phyloP scores from a whole-genome alignment of 257 asterid genomes.

The Anisodus acutangulus region DNA sequence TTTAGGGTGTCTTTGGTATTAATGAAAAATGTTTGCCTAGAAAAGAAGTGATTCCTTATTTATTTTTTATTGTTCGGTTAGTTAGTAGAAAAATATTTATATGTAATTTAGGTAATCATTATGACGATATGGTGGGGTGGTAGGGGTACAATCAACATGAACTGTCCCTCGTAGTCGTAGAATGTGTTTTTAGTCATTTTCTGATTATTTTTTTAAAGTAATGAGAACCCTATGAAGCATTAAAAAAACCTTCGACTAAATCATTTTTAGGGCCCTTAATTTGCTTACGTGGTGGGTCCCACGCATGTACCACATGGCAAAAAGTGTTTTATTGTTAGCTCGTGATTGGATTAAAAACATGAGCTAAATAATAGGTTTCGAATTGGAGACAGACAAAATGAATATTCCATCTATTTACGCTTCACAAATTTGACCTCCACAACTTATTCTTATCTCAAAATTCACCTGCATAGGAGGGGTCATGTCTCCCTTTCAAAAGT shows the following conservation, averaged over 20 bases:
- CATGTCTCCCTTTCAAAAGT: slow-evolving; percentile 43
- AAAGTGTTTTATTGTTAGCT: slow-evolving; percentile 26
- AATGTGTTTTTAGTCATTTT: no score
- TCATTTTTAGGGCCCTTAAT: slow-evolving; percentile 27
- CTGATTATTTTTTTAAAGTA: no score
- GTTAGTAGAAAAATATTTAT: no score
- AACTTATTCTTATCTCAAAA: slow-evolving; percentile 43
- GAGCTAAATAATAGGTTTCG: not conserved
- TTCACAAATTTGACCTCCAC: slow-evolving; percentile 46
- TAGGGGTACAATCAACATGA: no score
- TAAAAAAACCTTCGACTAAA: slow-evolving; percentile 31
- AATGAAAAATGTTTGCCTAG: no score
- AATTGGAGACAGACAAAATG: slow-evolving; percentile 46
- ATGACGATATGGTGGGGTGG: no score
- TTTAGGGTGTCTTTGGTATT: not conserved
- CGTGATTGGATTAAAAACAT: slow-evolving; percentile 37
- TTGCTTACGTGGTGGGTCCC: not conserved
- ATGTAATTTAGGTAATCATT: no score
- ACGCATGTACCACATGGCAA: not conserved
- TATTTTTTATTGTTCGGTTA: no score
- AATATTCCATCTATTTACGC: slow-evolving; percentile 48
- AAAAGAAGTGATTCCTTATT: no score
- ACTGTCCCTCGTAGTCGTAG: no score
- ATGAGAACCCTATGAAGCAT: slow-evolving; percentile 1
- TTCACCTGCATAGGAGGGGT: slow-evolving; percentile 33